These are phyloP conservation scores for Aspergillus carlsbadensis DNA, from an alignment of 495 filamentous ascomycete species.

Conservation along the genomic window DNA sequence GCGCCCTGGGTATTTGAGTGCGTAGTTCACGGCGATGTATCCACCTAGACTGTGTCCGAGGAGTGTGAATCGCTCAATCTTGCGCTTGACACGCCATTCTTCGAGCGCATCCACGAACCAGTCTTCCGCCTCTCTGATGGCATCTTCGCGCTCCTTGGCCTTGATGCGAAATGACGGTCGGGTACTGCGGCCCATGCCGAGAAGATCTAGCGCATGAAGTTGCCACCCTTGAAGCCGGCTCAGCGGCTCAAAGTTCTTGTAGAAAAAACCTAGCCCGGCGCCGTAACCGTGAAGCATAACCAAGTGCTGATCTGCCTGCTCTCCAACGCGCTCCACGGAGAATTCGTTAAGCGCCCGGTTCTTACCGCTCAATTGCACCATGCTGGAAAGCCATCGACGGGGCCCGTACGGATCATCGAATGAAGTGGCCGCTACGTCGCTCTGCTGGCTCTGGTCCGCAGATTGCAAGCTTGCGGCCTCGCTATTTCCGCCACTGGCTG, in stretches of 20 bases:
- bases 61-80: conserved; percentile 89
- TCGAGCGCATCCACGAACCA: conserved; percentile 97
- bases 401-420: conserved; percentile 80
- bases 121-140: conserved; percentile 86
- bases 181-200: conserved; percentile 90
- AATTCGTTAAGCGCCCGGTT: conserved; percentile 91
- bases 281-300: conserved; percentile 98
- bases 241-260: conserved; percentile 91
- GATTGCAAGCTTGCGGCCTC: conserved; percentile 41
- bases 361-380: conserved; percentile 82
- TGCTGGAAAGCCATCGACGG: conserved; percentile 78
- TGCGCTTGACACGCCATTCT: conserved; percentile 86
- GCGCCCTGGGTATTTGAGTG: conserved; percentile 90
- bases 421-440: conserved; percentile 44
- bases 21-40: conserved; percentile 91
- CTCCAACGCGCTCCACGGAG: conserved; percentile 78
- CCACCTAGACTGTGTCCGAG: conserved; percentile 92
- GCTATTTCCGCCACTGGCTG: conserved; percentile 37
- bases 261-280: conserved; percentile 94
- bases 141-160: conserved; percentile 74
- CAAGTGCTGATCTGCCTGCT: conserved; percentile 75
- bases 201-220: conserved; percentile 84
- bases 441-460: conserved; percentile 38
- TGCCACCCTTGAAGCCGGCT: conserved; percentile 79
- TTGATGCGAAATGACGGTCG: conserved; percentile 81